Base-by-base conservation (phyloP, 805 yeast species). In the Cyberlindnera veronae region DNA sequence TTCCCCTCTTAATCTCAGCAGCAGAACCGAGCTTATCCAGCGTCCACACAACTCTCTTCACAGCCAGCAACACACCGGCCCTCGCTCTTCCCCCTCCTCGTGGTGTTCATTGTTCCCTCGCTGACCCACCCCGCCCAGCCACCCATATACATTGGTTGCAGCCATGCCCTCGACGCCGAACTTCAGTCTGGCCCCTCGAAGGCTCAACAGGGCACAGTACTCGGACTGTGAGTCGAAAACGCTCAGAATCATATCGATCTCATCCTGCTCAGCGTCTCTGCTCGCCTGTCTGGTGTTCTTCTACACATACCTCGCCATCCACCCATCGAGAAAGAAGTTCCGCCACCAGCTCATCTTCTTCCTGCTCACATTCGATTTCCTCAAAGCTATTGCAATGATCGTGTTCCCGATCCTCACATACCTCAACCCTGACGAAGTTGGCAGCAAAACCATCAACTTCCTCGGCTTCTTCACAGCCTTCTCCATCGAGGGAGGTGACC, bases 401-500 rank as follows among this genome's bases (percentile, higher is more conserved):
- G 66, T 86, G 29, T 88, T 79, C 56, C 95, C 95, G 0, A 59
- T 80, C 0, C 62, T 84, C 29, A 76, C 79, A 3, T 55, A 76
- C 18, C 55, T 70, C 7, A 77, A 80, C 54, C 75, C 78, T 5
- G 72, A 83, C 26, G 39, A 41, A 4, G 36, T 43, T 10, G 42
- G 46, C 14, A 33, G 18, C 3, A 44, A 39, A 14, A 45, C 50
- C 0, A 35, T 45, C 10, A 36, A 57, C 24, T 55, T 50, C 28
- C 32, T 57, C 2, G 96, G 95, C 2, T 88, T 84, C 68, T 79
- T 86, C 61, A 84, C 95, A 1, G 85, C 90, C 3, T 70, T 80
- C 29, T 72, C 87, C 17, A 82, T 84, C 12, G 95, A 86, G 61
- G 95, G 95, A 16, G 88, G 90, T 2, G 97, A 89, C 61, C 56